phyloP scores from a whole-genome alignment of 2,329 filamentous ascomycete genomes.

The Fusarium sublunatum region DNA sequence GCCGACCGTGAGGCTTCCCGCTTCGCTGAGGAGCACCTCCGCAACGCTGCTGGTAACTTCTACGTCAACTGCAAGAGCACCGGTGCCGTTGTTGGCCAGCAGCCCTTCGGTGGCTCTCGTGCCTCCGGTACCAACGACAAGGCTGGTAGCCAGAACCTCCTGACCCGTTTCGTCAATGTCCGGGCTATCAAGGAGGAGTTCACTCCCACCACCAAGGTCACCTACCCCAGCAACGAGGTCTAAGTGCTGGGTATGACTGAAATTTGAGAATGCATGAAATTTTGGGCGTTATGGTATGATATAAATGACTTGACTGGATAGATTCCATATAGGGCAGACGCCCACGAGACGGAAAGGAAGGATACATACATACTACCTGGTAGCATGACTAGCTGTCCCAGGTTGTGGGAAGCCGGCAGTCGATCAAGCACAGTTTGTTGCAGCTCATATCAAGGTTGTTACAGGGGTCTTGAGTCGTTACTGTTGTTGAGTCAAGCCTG shows the following conservation, averaged over 20 bases:
- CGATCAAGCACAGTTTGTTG: conserved; percentile 18
- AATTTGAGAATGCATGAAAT: conserved; percentile 1
- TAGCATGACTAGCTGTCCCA: conserved; percentile 17
- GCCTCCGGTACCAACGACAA: conserved; percentile 80
- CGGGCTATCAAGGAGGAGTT: conserved; percentile 83
- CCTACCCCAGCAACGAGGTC: conserved; percentile 78
- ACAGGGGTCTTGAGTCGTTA: conserved; percentile 37
- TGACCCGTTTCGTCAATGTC: conserved; percentile 74
- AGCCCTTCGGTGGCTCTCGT: conserved; percentile 76
- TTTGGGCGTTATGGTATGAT: conserved; percentile 16
- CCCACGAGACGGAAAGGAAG: conserved; percentile 16
- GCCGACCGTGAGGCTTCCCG: conserved; percentile 73
- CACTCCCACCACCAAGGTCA: conserved; percentile 68
- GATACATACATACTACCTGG: conserved; percentile 10
- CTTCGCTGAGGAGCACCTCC: conserved; percentile 75
- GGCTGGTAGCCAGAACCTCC: conserved; percentile 72
- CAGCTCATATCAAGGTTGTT: conserved; percentile 9
- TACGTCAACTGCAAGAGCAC: conserved; percentile 89
- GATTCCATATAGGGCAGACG: conserved; percentile 2
- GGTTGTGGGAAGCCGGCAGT: conserved; percentile 6
- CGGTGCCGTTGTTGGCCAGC: conserved; percentile 77
- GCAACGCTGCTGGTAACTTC: conserved; percentile 83
- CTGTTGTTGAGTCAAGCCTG: conserved; percentile 23
- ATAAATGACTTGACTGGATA: conserved; percentile 23
- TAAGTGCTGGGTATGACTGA: conserved; percentile 46